Conservation (phyloP, 75 land plant genomes). For the Sequoia sempervirens region DNA sequence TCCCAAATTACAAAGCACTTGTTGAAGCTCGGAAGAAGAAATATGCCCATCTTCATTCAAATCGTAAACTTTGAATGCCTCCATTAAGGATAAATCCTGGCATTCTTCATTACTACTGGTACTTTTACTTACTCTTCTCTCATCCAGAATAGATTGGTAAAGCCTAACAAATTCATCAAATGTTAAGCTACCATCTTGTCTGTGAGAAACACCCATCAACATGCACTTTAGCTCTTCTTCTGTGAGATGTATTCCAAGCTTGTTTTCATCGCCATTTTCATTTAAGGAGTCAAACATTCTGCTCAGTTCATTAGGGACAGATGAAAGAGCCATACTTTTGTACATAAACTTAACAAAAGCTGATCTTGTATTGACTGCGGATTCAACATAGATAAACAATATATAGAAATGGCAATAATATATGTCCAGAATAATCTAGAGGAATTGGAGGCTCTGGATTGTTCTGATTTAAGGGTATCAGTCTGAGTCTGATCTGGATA, state of each 20-base stretch:
- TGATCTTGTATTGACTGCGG: too few species aligned
- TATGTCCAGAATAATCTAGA: too few species aligned
- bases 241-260: not conserved
- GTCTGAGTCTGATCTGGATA: too few species aligned
- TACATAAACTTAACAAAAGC: too few species aligned
- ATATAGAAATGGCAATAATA: too few species aligned
- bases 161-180: not conserved
- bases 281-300: not conserved
- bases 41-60: constrained; percentile 54
- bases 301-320: not conserved
- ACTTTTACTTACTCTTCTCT: too few species aligned
- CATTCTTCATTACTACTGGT: too few species aligned
- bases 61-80: constrained; percentile 54
- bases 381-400: too few species aligned
- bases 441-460: too few species aligned
- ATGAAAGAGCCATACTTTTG: too few species aligned
- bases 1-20: constrained; percentile 36
- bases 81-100: not conserved
- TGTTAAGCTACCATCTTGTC: not conserved
- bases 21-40: constrained; percentile 37
- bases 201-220: not conserved
- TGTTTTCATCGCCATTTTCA: not conserved
- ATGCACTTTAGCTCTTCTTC: not conserved
- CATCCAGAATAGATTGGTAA: not conserved
- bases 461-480: too few species aligned